These are phyloP conservation scores for Yamadazyma epiphylla DNA, from an alignment of 1,139 yeast species.

Conservation along the genomic window DNA sequence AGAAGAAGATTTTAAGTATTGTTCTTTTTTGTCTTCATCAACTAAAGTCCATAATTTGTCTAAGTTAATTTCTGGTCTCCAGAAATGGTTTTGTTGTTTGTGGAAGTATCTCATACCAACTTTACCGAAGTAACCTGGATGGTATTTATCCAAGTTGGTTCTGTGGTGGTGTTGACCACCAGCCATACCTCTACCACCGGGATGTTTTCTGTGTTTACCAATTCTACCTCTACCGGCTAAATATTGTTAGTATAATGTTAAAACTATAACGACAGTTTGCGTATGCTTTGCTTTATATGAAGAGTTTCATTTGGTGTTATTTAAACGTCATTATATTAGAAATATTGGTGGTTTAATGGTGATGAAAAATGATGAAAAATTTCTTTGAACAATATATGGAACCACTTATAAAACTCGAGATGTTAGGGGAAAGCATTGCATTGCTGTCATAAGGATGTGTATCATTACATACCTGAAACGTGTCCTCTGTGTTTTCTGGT, in stretches of 20 bases:
- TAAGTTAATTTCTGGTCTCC: conserved; percentile 98
- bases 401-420: no score
- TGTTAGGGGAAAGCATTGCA: no score
- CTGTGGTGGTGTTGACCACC: conserved; percentile 99
- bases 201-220: conserved; percentile 99
- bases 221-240: conserved; percentile 99
- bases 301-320: not conserved
- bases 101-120: conserved; percentile 99
- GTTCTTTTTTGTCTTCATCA: conserved; percentile 92
- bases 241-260: conserved; percentile 27
- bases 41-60: conserved; percentile 98
- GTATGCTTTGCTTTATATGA: no score
- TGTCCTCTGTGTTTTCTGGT: conserved; percentile 99
- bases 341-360: no score
- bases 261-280: no score
- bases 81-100: conserved; percentile 93
- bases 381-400: no score
- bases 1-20: conserved; percentile 82
- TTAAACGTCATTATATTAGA: not conserved
- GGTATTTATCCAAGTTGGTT: conserved; percentile 99
- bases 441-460: no score
- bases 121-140: conserved; percentile 99
- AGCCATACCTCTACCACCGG: conserved; percentile 99
- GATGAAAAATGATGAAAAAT: no score
- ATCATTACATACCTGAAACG: conserved; percentile 98